These are phyloP conservation scores for Dendrocalamus sinicus DNA, from an alignment of 176 grass and related monocot genomes.

Conservation along the genomic window DNA sequence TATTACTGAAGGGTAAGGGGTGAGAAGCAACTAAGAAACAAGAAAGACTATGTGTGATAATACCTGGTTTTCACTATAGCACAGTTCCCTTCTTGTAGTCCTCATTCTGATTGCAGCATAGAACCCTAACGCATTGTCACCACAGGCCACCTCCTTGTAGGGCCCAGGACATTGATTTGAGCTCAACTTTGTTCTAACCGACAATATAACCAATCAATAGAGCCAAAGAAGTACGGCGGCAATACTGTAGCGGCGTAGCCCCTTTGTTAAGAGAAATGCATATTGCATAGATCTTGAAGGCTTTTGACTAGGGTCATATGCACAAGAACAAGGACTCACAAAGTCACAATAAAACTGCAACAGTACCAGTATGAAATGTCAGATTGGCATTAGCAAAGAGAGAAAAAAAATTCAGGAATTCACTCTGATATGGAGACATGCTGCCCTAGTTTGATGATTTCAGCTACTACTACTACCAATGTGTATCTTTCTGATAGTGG, in stretches of 20 bases:
- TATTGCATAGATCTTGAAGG: not conserved
- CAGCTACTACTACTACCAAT: not conserved
- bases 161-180: conserved; percentile 36
- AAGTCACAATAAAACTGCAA: not conserved
- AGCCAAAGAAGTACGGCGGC: conserved; percentile 1
- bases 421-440: not conserved
- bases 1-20: not conserved
- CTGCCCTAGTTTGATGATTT: not conserved
- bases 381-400: not conserved
- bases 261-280: not conserved
- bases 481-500: not conserved
- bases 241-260: not conserved
- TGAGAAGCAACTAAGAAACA: not conserved
- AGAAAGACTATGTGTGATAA: not conserved
- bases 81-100: conserved; percentile 76
- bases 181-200: conserved; percentile 67
- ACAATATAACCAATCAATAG: conserved; percentile 38
- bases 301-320: not conserved
- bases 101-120: conserved; percentile 95
- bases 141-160: conserved; percentile 74
- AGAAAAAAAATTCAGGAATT: not conserved
- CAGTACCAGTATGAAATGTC: not conserved
- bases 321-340: not conserved
- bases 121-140: conserved; percentile 83
- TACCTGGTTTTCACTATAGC: conserved; percentile 71